Percentiles rank a stretch among this genome's conserved stretches.
phyloP scores from a whole-genome alignment of 2,329 filamentous ascomycete genomes.

The Pseudogymnoascus sp. region DNA sequence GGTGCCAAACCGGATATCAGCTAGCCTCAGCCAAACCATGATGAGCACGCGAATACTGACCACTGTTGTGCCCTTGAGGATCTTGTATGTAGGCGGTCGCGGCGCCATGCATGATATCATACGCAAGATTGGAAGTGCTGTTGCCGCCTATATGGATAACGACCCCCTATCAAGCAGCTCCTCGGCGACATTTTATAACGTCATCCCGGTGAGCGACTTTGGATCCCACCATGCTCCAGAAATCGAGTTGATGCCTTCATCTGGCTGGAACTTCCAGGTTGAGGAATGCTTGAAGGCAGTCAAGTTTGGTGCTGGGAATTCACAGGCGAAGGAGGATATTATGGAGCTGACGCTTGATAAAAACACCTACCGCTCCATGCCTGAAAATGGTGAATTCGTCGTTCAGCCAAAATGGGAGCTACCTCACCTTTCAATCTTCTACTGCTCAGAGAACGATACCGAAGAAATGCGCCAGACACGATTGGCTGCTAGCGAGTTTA shows the following conservation, averaged over 20 bases:
- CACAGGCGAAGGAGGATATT: constrained; percentile 32
- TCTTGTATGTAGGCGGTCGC: constrained; percentile 42
- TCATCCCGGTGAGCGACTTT: constrained; percentile 43
- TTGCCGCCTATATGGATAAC: constrained; percentile 33
- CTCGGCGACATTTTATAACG: constrained; percentile 41
- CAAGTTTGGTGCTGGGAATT: constrained; percentile 27
- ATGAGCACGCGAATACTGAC: constrained; percentile 36
- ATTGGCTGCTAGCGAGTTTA: constrained; percentile 38
- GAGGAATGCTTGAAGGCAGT: constrained; percentile 40
- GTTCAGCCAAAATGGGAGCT: constrained; percentile 39
- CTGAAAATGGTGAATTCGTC: constrained; percentile 30
- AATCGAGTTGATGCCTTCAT: constrained; percentile 45
- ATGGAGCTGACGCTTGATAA: constrained; percentile 33
- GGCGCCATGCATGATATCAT: constrained; percentile 35
- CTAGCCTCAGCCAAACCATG: constrained; percentile 43
- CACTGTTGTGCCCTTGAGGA: constrained; percentile 39
- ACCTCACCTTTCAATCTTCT: constrained; percentile 44
- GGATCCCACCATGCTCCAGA: constrained; percentile 39
- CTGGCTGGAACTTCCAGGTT: constrained; percentile 43
- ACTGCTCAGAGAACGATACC: constrained; percentile 38
- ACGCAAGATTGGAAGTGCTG: constrained; percentile 42
- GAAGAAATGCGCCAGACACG: constrained; percentile 33
- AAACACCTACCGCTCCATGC: constrained; percentile 31
- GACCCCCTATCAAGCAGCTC: constrained; percentile 19
- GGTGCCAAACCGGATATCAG: constrained; percentile 29